Evolutionary conservation across 495 filamentous ascomycete species (phyloP), one percentile per base, ranked within the genome.

Genomic region (Rusavskia elegans): DNA sequence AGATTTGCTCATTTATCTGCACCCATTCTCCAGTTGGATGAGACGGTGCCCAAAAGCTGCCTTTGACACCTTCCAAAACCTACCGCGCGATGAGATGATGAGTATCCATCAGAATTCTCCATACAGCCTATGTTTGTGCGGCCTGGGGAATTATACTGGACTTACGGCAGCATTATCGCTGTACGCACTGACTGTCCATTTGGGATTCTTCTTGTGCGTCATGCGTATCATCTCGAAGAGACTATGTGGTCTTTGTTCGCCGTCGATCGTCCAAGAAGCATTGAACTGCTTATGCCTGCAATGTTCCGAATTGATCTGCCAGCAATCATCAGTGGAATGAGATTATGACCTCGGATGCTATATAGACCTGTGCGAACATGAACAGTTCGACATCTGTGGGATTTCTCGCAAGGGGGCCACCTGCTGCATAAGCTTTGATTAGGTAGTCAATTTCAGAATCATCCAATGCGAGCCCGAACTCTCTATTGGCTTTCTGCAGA

Each of bases 181-280:
- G 63, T 98, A 98, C 9, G 92, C 93, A 37, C 89, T 96, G 27
- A 98, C 75, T 11, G 87, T 92, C 64, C 80, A 79, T 10, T 82
- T 68, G 0, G 87, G 86, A 50, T 85, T 79, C 50, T 72, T 70
- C 61, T 83, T 79, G 67, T 98, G 86, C 6, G 92, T 98, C 61
- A 94, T 92, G 39, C 84, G 76, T 57, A 98, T 98, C 92, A 97
- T 96, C 39, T 78, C 79, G 59, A 98, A 97, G 8, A 98, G 78
- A 48, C 81, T 86, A 60, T 79, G 71, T 11, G 78, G 74, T 74
- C 87, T 92, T 56, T 74, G 68, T 55, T 84, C 70, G 45, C 88
- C 89, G 68, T 98, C 89, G 59, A 98, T 95, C n/a, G 84, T 89
- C 87, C 89, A 98, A 19, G 83, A 83, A 16, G 93, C 89, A 63